A percentile compares a stretch with the other conserved stretches of the same genome.
Conservation (phyloP, 176 grass and related monocot genomes). For the Avena eriantha region DNA sequence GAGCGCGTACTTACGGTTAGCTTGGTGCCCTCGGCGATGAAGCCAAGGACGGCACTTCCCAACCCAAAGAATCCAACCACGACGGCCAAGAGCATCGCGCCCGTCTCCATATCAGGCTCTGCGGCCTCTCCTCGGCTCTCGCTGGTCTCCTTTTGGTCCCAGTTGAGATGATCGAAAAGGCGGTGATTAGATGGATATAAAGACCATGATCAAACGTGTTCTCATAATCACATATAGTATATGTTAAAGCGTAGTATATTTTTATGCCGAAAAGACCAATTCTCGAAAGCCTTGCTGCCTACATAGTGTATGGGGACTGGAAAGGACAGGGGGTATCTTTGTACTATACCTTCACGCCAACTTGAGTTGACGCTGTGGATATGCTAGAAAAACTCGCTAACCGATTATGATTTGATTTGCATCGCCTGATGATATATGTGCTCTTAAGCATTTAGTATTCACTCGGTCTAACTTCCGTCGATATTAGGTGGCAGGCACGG, state of each 20-base stretch:
- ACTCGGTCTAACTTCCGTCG: not conserved
- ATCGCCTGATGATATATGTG: not conserved
- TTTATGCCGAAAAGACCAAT: not conserved
- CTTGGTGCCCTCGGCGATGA: slow-evolving; percentile 37
- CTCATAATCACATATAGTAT: not conserved
- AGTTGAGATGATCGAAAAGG: not conserved
- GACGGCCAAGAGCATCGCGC: not conserved
- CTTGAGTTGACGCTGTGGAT: not conserved
- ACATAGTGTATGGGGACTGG: not conserved
- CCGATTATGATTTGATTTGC: not conserved
- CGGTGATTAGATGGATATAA: not conserved
- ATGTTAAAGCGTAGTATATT: not conserved
- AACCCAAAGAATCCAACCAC: slow-evolving; percentile 27
- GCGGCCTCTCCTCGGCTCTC: no score
- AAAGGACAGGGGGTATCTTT: not conserved
- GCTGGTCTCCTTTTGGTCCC: not conserved
- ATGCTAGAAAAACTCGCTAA: not conserved
- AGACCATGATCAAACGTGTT: not conserved
- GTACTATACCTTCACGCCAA: not conserved
- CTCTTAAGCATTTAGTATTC: not conserved
- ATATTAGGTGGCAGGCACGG: not conserved
- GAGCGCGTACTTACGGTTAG: slow-evolving; percentile 33
- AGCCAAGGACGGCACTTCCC: slow-evolving; percentile 39
- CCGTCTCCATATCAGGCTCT: not conserved
- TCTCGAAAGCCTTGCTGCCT: not conserved